Base-by-base conservation (phyloP, 1,284 basidiomycete species). In the Pascua sp. region DNA sequence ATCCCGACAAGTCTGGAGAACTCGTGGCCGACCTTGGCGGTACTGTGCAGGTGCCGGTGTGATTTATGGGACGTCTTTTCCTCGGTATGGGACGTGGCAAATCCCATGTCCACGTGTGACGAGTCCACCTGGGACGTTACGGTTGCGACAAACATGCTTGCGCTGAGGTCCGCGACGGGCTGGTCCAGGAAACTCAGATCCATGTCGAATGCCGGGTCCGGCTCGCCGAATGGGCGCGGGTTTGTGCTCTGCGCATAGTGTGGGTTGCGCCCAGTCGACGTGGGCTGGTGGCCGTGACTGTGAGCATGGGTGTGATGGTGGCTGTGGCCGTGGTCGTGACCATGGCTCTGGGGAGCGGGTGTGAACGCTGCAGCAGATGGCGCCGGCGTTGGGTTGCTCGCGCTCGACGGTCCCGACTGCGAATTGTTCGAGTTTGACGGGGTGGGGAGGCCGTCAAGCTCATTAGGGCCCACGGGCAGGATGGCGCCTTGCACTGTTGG, bases 121-220 rank as follows among this genome's bases (percentile, higher is more conserved):
- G 42, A 37, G 15, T 51, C 16, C 15, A 24, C 24, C 24, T 32
- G 24, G 24, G 24, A 32, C 24, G 24, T 55, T 13, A 60, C 45
- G 0, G 49, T 46, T 16, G 58, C 47, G 9, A 44, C 47, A 46
- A 51, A 49, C 57, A 62, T 51, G 13, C 50, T 47, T 15, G 49
- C 37, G 40, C 51, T 58, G 16, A 63, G 56, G 47, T 63, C 62
- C 8, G 39, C 12, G 32, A 63, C 53, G 11, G 59, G 53, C 41
- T 57, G 50, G 47, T 63, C 62, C 40, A 63, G 54, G 54, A 63
- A 63, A 2, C 53, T 56, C 9, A 63, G 56, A 43, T 63, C 62
- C 47, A 58, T 60, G 54, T 63, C 53, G 36, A 62, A 62, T 44
- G 56, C 42, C 4, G 57, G 49, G 15, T 60, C 48, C 4, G 62